Base-by-base conservation (phyloP, 1,139 yeast genomes). In the Dujonia santamariae region DNA sequence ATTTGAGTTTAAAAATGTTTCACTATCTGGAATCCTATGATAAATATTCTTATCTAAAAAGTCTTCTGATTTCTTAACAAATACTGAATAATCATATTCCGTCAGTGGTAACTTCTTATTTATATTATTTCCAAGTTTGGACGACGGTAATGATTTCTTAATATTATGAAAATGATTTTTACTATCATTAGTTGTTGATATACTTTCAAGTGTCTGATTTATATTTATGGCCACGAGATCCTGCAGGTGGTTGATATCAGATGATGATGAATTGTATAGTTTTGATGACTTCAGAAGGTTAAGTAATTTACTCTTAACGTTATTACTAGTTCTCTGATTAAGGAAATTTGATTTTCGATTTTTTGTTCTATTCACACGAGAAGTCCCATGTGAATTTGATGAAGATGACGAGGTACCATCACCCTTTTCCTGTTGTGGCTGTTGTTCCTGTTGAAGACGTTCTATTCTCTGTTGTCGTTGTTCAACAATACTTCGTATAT, bases 281-380 rank as follows among this genome's bases (percentile, higher is more conserved):
- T 36, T 36, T 11, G 38, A 32, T 2, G 59, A 56, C 36, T 56
- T 58, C 30, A 58, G 66, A n/a, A 61, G 42, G 35, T 61, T 61
- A 7, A 61, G 44, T 14, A 61, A 36, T 36, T 60, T 60, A 30
- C 47, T 53, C 43, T 60, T 59, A 6, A 60, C 61, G 19, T 39
- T 39, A 11, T 32, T 36, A 9, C 36, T 26, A 8, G 36, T 30
- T 20, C 26, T 33, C 8, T 20, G 28, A 16, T 21, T 24, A 3
- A 23, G 8, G n/a, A 29, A 28, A 6, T 23, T 5, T 6, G 16
- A 7, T 20, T 29, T 28, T 11, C 23, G 23, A 6, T 15, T 13
- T 13, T 33, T 33, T 15, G 18, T 13, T 14, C n/a, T 6, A 18
- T 17, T 24, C n/a, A n/a, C 11, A 17, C 31, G n/a, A 22, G 15